Percentiles rank a stretch among this genome's conserved stretches.
Conservation (phyloP, 495 filamentous ascomycete species). For the Penicillium longicatenatum region DNA sequence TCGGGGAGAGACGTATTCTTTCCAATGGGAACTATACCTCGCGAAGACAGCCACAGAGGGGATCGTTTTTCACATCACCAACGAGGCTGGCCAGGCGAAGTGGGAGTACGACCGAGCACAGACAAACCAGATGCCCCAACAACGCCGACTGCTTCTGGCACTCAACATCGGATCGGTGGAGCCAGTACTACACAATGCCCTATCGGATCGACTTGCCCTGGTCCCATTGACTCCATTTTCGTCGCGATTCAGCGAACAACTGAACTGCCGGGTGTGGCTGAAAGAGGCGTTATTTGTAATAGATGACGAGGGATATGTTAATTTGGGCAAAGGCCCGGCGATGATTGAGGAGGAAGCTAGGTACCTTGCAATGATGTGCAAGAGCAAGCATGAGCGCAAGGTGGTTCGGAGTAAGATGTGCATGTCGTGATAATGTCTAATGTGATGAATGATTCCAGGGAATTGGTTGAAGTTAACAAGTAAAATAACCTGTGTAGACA, state of each 20-base stretch:
- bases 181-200: slow-evolving; percentile 20
- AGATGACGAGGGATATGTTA: slow-evolving; percentile 31
- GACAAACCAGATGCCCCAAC: slow-evolving; percentile 8
- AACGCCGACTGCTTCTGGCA: slow-evolving; percentile 16
- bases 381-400: slow-evolving; percentile 13
- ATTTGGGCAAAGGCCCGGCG: slow-evolving; percentile 11
- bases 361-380: slow-evolving; percentile 19
- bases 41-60: slow-evolving; percentile 16
- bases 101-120: slow-evolving; percentile 22
- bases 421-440: slow-evolving; percentile 4
- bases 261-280: slow-evolving; percentile 29
- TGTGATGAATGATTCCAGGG: neutral
- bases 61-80: slow-evolving; percentile 20
- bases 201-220: slow-evolving; percentile 17
- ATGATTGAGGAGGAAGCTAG: slow-evolving; percentile 28
- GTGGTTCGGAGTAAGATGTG: slow-evolving; percentile 9
- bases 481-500: too few species aligned
- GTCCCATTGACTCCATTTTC: slow-evolving; percentile 22
- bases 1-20: slow-evolving; percentile 19
- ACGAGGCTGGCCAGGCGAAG: slow-evolving; percentile 6
- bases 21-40: slow-evolving; percentile 32
- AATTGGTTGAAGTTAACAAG: too few species aligned
- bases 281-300: slow-evolving; percentile 30
- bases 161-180: slow-evolving; percentile 25
- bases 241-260: slow-evolving; percentile 19